phyloP scores from a whole-genome alignment of 371 early-diverging fungal genomes.

The Amoeboaphelidium occidentale region DNA sequence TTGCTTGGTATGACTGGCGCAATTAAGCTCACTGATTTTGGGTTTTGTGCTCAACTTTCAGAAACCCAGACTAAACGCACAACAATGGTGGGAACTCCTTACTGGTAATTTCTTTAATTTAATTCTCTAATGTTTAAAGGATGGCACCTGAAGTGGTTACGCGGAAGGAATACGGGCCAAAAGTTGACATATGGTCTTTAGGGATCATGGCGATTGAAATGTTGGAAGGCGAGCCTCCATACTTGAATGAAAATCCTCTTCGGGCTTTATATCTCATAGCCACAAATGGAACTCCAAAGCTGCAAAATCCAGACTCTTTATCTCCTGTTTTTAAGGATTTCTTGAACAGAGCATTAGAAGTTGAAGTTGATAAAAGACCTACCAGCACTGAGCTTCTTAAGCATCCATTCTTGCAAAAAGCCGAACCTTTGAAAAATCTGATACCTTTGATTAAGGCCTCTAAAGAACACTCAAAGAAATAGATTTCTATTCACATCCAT shows the following conservation, averaged over 20 bases:
- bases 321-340: slow-evolving; percentile 58
- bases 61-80: slow-evolving; percentile 51
- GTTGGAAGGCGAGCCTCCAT: slow-evolving; percentile 88
- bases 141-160: slow-evolving; percentile 93
- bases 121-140: slow-evolving; percentile 29
- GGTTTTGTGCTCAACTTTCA: slow-evolving; percentile 74
- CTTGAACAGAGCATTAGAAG: slow-evolving; percentile 50
- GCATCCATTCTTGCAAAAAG: slow-evolving; percentile 67
- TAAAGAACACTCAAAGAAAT: slow-evolving; percentile 18
- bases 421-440: slow-evolving; percentile 60
- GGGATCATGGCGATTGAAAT: slow-evolving; percentile 93
- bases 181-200: slow-evolving; percentile 90
- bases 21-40: slow-evolving; percentile 86
- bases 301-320: slow-evolving; percentile 66
- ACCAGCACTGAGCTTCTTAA: slow-evolving; percentile 46
- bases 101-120: background rate
- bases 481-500: background rate
- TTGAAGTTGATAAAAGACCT: slow-evolving; percentile 61
- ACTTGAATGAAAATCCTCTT: slow-evolving; percentile 28
- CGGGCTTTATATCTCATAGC: slow-evolving; percentile 75
- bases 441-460: slow-evolving; percentile 70
- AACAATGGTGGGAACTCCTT: slow-evolving; percentile 73
- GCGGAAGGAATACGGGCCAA: slow-evolving; percentile 71
- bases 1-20: slow-evolving; percentile 59
- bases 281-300: slow-evolving; percentile 77